A percentile compares a stretch with the other conserved stretches of the same genome.
These are phyloP conservation scores for Petunia hybrid DNA, from an alignment of 305 asterid genomes.

Conservation along the genomic window DNA sequence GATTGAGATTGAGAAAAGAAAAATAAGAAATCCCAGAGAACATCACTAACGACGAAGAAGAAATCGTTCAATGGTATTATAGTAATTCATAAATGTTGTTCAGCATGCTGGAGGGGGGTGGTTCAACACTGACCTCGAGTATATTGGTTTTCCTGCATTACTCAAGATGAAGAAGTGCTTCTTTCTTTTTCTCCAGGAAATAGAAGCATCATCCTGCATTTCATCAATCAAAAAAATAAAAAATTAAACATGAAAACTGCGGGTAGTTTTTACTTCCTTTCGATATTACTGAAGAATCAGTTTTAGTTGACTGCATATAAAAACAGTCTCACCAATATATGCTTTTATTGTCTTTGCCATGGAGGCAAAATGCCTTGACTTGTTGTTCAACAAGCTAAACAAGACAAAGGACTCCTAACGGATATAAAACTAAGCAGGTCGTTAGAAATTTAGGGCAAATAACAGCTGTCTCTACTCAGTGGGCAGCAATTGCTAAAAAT, in stretches of 20 bases:
- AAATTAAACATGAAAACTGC: slow-evolving; percentile 14
- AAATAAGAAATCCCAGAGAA: slow-evolving; percentile 6
- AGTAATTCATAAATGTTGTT: slow-evolving; percentile 5
- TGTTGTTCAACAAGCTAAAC: not conserved
- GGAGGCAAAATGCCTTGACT: not conserved
- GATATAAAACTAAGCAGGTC: no score
- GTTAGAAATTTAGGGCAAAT: no score
- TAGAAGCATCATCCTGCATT: slow-evolving; percentile 91
- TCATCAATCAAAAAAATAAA: slow-evolving; percentile 44
- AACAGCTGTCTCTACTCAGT: no score
- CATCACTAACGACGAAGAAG: not conserved
- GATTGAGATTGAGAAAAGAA: slow-evolving; percentile 31
- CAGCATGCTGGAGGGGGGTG: not conserved
- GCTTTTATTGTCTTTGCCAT: slow-evolving; percentile 14
- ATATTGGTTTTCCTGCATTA: slow-evolving; percentile 95
- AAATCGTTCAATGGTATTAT: not conserved
- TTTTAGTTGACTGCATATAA: slow-evolving; percentile 11
- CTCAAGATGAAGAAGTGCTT: slow-evolving; percentile 96
- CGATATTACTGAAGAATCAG: not conserved
- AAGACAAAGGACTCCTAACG: not conserved
- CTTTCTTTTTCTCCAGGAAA: slow-evolving; percentile 98
- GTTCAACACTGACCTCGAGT: slow-evolving; percentile 71
- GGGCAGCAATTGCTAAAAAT: no score
- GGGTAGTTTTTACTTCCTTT: slow-evolving; percentile 15
- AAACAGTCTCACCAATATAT: slow-evolving; percentile 6